Percentiles rank a stretch among this genome's conserved stretches.
Evolutionary conservation across 805 yeast genomes (phyloP).

Genomic region (Candida broadrunensis): DNA sequence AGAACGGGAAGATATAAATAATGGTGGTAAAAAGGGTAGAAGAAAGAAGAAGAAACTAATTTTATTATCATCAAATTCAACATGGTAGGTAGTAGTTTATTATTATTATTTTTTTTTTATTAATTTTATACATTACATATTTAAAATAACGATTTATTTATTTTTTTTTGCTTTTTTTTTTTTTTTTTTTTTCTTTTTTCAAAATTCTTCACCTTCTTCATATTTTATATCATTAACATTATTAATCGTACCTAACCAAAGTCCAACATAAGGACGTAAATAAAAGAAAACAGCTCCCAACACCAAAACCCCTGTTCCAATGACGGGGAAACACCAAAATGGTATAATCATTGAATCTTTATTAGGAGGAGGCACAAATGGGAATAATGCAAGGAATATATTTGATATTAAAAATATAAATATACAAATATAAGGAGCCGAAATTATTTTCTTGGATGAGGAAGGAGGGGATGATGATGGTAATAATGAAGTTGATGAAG

Average conservation of each 20-base stretch:
- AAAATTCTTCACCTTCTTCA: constrained; percentile 11
- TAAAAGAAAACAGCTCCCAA: constrained; percentile 36
- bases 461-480: neutral
- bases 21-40: constrained; percentile 25
- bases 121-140: too few relatives aligned
- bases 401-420: constrained; percentile 43
- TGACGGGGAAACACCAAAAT: constrained; percentile 56
- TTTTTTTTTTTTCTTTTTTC: neutral
- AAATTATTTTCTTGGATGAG: constrained; percentile 2
- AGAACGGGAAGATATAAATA: constrained; percentile 9
- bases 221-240: constrained; percentile 8
- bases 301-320: constrained; percentile 45
- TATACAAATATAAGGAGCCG: constrained; percentile 29
- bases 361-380: constrained; percentile 54
- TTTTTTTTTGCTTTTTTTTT: too few relatives aligned
- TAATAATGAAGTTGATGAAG: neutral
- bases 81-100: too few relatives aligned
- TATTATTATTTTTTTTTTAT: too few relatives aligned
- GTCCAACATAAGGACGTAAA: constrained; percentile 5
- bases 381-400: constrained; percentile 50
- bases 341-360: constrained; percentile 36
- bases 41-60: constrained; percentile 49
- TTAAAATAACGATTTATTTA: too few relatives aligned
- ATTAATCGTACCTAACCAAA: neutral
- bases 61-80: constrained; percentile 17